Conservation (phyloP, 2,329 filamentous ascomycete genomes). For the Fusarium acutatum region DNA sequence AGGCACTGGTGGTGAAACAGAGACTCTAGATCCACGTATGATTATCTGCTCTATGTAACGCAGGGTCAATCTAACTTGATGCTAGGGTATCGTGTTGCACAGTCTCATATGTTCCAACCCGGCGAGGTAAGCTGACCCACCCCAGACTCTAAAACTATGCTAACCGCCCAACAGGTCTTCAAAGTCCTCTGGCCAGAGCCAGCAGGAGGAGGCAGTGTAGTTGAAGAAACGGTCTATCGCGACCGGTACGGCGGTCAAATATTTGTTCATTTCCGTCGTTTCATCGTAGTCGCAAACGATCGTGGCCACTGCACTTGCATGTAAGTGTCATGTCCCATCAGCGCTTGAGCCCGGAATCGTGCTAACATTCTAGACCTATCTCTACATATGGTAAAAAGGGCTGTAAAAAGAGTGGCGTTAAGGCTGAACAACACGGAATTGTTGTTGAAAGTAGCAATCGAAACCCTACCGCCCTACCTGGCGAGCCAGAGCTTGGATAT, state of each 20-base stretch:
- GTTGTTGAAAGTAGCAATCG: conserved; percentile 50
- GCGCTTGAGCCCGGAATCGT: neutral
- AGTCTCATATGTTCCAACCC: conserved; percentile 49
- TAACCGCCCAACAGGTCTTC: conserved; percentile 54
- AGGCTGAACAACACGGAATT: conserved; percentile 63
- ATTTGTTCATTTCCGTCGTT: conserved; percentile 61
- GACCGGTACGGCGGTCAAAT: conserved; percentile 51
- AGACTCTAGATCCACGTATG: conserved; percentile 51
- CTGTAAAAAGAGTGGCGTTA: conserved; percentile 63
- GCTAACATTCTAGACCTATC: conserved; percentile 56
- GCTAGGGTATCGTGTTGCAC: conserved; percentile 53
- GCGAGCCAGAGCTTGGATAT: conserved; percentile 60
- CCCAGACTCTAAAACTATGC: neutral
- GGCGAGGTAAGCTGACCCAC: conserved; percentile 47
- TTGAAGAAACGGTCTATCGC: conserved; percentile 46
- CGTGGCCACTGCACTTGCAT: conserved; percentile 65
- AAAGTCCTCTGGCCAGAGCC: conserved; percentile 66
- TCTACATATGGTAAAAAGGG: conserved; percentile 62
- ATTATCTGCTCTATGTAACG: no score
- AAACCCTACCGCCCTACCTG: conserved; percentile 45
- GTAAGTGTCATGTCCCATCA: conserved; percentile 49
- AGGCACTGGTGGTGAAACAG: conserved; percentile 28
- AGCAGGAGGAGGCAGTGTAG: conserved; percentile 49
- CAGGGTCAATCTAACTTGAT: conserved; percentile 6
- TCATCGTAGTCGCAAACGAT: conserved; percentile 62